Conservation (phyloP, 495 filamentous ascomycete genomes). For the Penicillium pulvis region DNA sequence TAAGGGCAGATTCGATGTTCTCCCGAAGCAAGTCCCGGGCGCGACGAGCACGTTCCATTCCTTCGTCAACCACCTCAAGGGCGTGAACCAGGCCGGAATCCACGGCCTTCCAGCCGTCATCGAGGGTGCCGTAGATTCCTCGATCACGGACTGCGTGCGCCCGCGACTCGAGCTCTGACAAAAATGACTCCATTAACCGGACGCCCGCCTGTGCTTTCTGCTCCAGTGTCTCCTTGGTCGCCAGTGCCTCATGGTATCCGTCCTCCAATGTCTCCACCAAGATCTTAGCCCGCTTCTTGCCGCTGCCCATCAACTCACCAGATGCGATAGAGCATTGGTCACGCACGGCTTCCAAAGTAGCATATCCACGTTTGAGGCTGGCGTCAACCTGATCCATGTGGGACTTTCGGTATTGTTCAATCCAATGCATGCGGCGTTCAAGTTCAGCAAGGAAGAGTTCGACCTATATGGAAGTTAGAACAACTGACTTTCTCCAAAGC, state of each 20-base stretch:
- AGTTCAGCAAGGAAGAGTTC: slow-evolving; percentile 90
- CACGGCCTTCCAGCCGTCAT: slow-evolving; percentile 69
- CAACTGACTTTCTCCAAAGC: neutral
- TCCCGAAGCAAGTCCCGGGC: slow-evolving; percentile 77
- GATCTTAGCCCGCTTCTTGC: slow-evolving; percentile 78
- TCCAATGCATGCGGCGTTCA: slow-evolving; percentile 80
- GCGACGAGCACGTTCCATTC: slow-evolving; percentile 74
- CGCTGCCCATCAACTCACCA: slow-evolving; percentile 85
- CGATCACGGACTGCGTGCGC: slow-evolving; percentile 73
- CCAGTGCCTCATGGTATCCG: slow-evolving; percentile 85
- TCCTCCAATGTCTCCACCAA: slow-evolving; percentile 94
- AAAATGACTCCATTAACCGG: slow-evolving; percentile 77
- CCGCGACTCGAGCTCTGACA: slow-evolving; percentile 79
- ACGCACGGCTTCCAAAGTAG: slow-evolving; percentile 82
- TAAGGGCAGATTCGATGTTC: slow-evolving; percentile 77
- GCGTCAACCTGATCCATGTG: slow-evolving; percentile 79
- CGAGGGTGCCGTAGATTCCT: slow-evolving; percentile 60
- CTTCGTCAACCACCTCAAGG: slow-evolving; percentile 79
- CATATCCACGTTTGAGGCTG: slow-evolving; percentile 77
- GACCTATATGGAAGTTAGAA: slow-evolving; percentile 54
- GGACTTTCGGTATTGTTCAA: slow-evolving; percentile 84
- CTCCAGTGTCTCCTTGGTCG: slow-evolving; percentile 81
- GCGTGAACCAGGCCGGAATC: slow-evolving; percentile 75
- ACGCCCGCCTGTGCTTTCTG: slow-evolving; percentile 89
- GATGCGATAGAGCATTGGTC: slow-evolving; percentile 89